These are phyloP conservation scores for Avena eriantha DNA, from an alignment of 176 grass and related monocot species.

Conservation along the genomic window DNA sequence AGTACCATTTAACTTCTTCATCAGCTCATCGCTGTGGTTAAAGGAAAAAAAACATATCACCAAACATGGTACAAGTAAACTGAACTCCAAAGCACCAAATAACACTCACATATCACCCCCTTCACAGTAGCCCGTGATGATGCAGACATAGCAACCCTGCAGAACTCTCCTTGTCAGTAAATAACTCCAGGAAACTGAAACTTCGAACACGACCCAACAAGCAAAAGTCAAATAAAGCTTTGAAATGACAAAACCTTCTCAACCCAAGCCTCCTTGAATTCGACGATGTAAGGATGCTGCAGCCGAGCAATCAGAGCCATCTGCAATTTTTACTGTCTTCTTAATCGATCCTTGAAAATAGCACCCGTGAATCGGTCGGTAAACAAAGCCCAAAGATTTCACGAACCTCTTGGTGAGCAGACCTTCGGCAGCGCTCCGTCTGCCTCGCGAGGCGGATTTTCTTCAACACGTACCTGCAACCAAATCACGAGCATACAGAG, in stretches of 20 bases:
- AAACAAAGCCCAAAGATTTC: background rate
- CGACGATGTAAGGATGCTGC: conserved; percentile 95
- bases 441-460: conserved; percentile 95
- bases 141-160: conserved; percentile 98
- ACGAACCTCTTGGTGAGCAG: conserved; percentile 92
- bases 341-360: conserved; percentile 2
- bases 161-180: conserved; percentile 47
- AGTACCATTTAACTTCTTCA: conserved; percentile 86
- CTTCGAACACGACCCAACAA: conserved; percentile 29
- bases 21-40: conserved; percentile 73
- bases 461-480: conserved; percentile 89
- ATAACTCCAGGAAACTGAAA: conserved; percentile 9
- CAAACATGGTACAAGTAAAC: background rate
- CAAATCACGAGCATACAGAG: conserved; percentile 9
- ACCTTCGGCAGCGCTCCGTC: conserved; percentile 84
- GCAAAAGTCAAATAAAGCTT: background rate
- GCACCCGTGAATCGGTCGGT: background rate
- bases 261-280: conserved; percentile 99
- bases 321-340: conserved; percentile 48
- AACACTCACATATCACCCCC: conserved; percentile 94
- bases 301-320: conserved; percentile 93
- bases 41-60: conserved; percentile 14
- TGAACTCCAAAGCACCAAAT: conserved; percentile 4
- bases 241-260: conserved; percentile 64
- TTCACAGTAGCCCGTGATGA: conserved; percentile 98